A percentile compares a stretch with the other conserved stretches of the same genome.
These are phyloP conservation scores for Mikania micrantha DNA, from an alignment of 129 eudicot species.

Conservation along the genomic window DNA sequence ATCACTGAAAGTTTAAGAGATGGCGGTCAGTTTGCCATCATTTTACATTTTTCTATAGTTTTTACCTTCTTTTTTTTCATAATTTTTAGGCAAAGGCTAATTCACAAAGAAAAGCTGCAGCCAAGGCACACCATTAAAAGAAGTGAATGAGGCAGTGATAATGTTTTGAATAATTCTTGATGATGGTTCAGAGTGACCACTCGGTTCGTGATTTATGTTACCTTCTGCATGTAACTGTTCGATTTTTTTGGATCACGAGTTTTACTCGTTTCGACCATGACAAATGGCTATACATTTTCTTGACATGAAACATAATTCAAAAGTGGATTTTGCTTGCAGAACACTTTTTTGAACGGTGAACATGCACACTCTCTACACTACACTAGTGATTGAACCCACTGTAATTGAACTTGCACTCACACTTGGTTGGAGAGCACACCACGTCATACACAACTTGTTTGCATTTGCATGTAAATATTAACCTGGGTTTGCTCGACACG, in stretches of 20 bases:
- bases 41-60: not conserved
- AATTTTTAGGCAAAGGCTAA: conserved; percentile 58
- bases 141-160: not conserved
- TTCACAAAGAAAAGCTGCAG: conserved; percentile 73
- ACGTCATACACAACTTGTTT: too few relatives aligned
- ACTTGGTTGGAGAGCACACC: too few relatives aligned
- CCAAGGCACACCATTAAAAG: conserved; percentile 55
- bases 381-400: too few relatives aligned
- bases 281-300: not conserved
- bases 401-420: too few relatives aligned
- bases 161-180: conserved; percentile 38
- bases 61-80: not conserved
- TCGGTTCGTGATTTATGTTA: not conserved
- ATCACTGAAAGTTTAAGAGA: not conserved
- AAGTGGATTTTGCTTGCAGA: not conserved
- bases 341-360: too few relatives aligned
- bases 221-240: conserved; percentile 7
- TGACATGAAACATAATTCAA: not conserved
- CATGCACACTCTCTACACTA: too few relatives aligned
- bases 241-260: conserved; percentile 15
- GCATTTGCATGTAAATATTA: not conserved
- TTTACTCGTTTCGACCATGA: not conserved
- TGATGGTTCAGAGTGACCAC: conserved; percentile 4
- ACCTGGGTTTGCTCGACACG: not conserved
- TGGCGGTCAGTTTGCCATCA: not conserved